Conservation (phyloP, 208 protist species). For the Leishmania martiniquensis region DNA sequence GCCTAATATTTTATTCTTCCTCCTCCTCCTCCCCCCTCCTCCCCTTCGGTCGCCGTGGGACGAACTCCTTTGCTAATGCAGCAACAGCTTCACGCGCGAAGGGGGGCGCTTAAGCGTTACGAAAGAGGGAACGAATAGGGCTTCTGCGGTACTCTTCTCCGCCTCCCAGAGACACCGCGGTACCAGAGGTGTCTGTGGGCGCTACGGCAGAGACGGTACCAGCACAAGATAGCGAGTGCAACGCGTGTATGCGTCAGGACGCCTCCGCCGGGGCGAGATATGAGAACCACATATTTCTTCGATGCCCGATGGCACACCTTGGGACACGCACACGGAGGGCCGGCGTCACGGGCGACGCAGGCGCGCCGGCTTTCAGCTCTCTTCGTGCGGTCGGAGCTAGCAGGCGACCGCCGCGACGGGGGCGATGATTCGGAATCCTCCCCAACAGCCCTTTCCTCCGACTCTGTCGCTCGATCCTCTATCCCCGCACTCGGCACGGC, state of each 20-base stretch:
- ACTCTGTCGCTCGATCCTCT: neutral
- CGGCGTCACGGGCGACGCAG: too few species aligned
- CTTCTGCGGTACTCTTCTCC: neutral
- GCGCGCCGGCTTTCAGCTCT: slow-evolving; percentile 4
- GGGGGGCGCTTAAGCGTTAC: neutral
- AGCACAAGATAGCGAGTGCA: neutral
- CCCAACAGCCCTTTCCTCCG: neutral
- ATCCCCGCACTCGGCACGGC: neutral
- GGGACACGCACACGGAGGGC: neutral
- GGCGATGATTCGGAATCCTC: neutral
- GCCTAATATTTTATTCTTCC: too few species aligned
- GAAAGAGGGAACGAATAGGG: neutral
- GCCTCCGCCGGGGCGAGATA: neutral
- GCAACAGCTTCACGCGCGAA: neutral
- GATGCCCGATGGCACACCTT: neutral
- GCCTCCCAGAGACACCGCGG: neutral
- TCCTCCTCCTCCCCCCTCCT: neutral
- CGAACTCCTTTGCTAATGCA: neutral
- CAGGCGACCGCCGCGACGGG: neutral
- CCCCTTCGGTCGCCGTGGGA: neutral
- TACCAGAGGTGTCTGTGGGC: neutral
- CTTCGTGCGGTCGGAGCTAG: slow-evolving; percentile 5
- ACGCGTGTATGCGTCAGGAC: neutral
- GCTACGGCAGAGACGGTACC: neutral
- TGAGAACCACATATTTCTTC: neutral